Evolutionary conservation across 306 rosid species (phyloP), one percentile per base, ranked within the genome.

Genomic region (Gastrolobium villosum): DNA sequence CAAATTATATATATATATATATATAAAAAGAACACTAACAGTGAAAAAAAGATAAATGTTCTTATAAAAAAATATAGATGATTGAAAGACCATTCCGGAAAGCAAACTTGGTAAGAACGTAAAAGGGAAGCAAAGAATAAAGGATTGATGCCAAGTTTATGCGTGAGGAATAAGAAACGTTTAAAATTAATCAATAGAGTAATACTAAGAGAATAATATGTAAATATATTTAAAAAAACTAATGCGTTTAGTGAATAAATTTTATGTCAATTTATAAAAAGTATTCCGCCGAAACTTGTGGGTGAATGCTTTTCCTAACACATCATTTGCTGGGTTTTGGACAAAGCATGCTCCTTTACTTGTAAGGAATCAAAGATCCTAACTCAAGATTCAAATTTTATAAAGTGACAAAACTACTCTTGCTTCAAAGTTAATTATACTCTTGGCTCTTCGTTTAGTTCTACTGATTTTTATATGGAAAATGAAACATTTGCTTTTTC

Each of bases 41-140:
- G 41, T 34, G 65, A 31, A 55, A 28, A 57, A 10, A 20, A 20
- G 26, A 20, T 20, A 20, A 20, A 31, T 2, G 9, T 10, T 8
- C 10, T 61, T 6, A 35, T 0, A 3, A 5, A 2, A 61, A 3
- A 6, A 13, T n/a, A 2, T 7, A 2, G 2, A 11, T 34, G 30
- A 15, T 62, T 14, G 56, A n/a, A 45, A 49, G 60, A 48, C 43
- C 0, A 7, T 1, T 34, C 34, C n/a, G 35, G 4, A 55, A 54
- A 54, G 65, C 66, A 40, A 55, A 53, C 65, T 37, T 13, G 3
- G 1, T 0, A 14, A 34, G 0, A 32, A 20, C 69, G 45, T 74
- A 15, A 5, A 59, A 44, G 34, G 35, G 39, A 75, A 75, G 79
- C 2, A 61, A 46, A 46, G 79, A 75, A 48, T 15, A 3, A 6